Conservation (phyloP, 2,329 filamentous ascomycete species). For the Verticillium nubilum region DNA sequence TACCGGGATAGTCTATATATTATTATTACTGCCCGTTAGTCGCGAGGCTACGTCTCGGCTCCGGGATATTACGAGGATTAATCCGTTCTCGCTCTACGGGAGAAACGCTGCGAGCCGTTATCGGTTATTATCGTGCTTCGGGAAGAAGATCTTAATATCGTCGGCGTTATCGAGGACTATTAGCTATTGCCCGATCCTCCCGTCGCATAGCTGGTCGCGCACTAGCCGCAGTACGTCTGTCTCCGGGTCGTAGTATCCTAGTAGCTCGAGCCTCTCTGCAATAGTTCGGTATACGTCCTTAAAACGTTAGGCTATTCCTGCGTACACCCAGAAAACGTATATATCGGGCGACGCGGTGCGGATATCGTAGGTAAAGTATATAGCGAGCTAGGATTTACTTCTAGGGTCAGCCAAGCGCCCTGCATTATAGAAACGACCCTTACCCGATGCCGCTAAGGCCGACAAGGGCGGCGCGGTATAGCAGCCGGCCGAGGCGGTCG, state of each 20-base stretch:
- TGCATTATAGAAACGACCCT: not conserved
- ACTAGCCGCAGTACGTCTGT: not conserved
- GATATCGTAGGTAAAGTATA: not conserved
- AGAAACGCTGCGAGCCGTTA: not conserved
- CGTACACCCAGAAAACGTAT: not conserved
- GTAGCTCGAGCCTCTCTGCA: not conserved
- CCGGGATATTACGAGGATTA: not conserved
- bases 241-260: not conserved
- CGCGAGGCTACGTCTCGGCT: not conserved
- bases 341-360: not conserved
- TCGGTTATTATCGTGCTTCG: too few relatives aligned
- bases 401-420: not conserved
- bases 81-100: not conserved
- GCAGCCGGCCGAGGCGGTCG: too few relatives aligned
- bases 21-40: not conserved
- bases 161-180: too few relatives aligned
- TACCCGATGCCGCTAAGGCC: slow-evolving; percentile 3
- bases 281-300: not conserved
- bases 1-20: not conserved
- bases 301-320: not conserved
- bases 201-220: not conserved
- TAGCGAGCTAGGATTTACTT: not conserved
- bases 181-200: not conserved
- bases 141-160: too few relatives aligned
- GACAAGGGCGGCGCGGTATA: slow-evolving; percentile 3